Base-by-base conservation (phyloP, 495 filamentous ascomycete species). In the Physcia stellaris region DNA sequence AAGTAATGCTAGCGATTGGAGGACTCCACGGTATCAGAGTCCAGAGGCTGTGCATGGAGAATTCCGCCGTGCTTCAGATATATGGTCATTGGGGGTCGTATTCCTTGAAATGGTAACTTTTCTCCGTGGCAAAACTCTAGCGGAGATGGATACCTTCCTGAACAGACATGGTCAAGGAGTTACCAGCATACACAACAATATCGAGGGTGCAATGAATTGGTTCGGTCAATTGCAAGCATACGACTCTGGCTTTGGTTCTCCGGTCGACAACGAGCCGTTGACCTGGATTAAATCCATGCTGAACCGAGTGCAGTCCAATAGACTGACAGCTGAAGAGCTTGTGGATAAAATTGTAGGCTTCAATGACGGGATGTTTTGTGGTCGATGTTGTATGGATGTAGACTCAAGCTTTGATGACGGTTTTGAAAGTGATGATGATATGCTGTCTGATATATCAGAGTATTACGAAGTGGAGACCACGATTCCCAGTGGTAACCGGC, bases 31-130 rank as follows among this genome's bases (percentile, higher is more conserved):
- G 7, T 63, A 63, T 42, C 41, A 40, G 30, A 53, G 57, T 1
- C 60, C 60, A 2, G 62, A 63, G 37, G 53, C 59, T 4, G 42
- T 43, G 13, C 16, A n/a, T n/a, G n/a, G n/a, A n/a, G n/a, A n/a
- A n/a, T n/a, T n/a, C n/a, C n/a, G n/a, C n/a, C n/a, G n/a, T n/a
- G 21, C 37, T 1, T 50, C 58, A 12, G 63, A 67, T 37, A 53
- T 67, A 7, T 67, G 56, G 55, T 57, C 54, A 13, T 50, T 67
- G 3, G 63, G 63, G 5, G 51, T 52, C 31, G 53, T 67, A 11
- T 67, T 62, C 40, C 39, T 64, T 1, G 60, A 65, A 24, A 64
- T 66, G 53, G 39, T 44, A 0, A 56, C 52, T 18, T 43, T 61
- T 13, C 45, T 62, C 12, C 30, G 41, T n/a, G 39, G 42, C 9